Base-by-base conservation (phyloP, 495 filamentous ascomycete species). In the Cairneyella variabilis region DNA sequence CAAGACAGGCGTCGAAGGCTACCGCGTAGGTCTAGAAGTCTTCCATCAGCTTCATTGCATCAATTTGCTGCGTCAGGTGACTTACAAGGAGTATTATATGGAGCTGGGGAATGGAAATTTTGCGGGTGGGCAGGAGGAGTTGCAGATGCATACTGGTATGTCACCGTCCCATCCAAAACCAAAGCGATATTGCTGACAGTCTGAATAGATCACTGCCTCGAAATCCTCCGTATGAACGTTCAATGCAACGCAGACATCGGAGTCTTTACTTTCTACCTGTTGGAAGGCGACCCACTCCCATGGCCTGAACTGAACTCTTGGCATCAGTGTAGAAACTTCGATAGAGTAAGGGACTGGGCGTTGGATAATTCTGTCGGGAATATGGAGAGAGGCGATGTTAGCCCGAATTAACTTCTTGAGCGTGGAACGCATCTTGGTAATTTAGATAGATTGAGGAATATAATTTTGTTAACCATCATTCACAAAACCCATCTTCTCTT, bases 21-120 rank as follows among this genome's bases (percentile, higher is more conserved):
- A 76, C 54, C 66, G 76, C 11, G 72, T 76, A 1, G 76, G 72
- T 6, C 58, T 81, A n/a, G 76, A 81, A 45, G 74, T 79, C 2
- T 79, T 81, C 63, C 76, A 81, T 60, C 76, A 81, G 60, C 65
- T 81, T 17, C 75, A 77, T 56, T 81, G 78, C 62, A 62, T 80
- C 36, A 77, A 80, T 55, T 57, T 78, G 18, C 44, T 79, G 3
- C 68, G 78, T 11, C 73, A 77, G 41, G 66, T 72, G 10, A 67
- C 73, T 1, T 74, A 78, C 57, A 72, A 69, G 23, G 71, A 78
- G 12, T 72, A 79, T 54, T 76, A 76, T 56, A 57, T 64, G 17
- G 62, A 69, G 14, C 48, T 71, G 17, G 71, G 71, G 11, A 62
- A 58, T 41, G 61, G 61, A 12, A 54, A 69, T 26, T 62, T 65